Evolutionary conservation across 2,329 filamentous ascomycete species (phyloP).

Genomic region (Botrytis squamosa): DNA sequence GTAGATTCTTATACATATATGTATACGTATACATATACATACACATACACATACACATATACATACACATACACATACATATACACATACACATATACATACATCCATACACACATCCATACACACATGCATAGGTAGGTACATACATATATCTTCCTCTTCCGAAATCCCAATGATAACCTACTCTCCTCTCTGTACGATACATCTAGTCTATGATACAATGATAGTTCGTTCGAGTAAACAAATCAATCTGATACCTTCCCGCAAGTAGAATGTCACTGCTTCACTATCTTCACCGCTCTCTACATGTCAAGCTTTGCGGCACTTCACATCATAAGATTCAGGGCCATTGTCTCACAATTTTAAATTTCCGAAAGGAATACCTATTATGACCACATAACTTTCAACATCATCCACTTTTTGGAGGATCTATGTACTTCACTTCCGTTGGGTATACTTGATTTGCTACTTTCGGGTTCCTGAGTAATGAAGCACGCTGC

Average conservation of each 20-base stretch:
- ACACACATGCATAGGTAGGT: background rate
- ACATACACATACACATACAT: background rate
- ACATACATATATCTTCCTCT: background rate
- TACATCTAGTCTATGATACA: background rate
- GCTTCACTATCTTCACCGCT: constrained; percentile 12
- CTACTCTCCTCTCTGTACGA: background rate
- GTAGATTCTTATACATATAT: background rate
- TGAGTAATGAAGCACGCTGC: background rate
- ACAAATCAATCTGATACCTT: background rate
- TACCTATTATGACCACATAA: constrained; percentile 6
- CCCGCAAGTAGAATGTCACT: background rate
- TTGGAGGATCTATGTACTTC: background rate
- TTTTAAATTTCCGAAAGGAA: background rate
- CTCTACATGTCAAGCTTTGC: background rate
- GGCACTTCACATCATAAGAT: constrained; percentile 16
- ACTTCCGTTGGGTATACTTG: background rate
- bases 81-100: background rate
- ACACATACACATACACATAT: background rate
- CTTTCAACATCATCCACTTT: constrained; percentile 6
- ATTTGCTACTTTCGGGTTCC: constrained; percentile 9
- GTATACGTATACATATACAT: background rate
- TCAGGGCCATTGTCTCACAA: constrained; percentile 19
- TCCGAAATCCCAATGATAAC: background rate
- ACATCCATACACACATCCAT: background rate
- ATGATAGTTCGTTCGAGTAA: background rate